Evolutionary conservation across 805 yeast genomes (phyloP).

Genomic region (Jamesozyma spencerorum): DNA sequence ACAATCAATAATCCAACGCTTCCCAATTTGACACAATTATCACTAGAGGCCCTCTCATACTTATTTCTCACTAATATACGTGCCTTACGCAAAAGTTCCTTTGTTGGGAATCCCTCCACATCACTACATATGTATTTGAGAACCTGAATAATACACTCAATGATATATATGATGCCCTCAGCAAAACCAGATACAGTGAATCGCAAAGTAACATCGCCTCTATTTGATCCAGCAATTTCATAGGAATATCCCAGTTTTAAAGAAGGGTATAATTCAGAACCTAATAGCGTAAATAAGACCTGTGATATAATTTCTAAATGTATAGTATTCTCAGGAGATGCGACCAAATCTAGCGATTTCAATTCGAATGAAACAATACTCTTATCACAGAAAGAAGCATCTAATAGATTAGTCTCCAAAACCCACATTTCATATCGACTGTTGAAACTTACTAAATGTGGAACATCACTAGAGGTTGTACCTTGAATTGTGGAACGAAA

Average conservation of each 20-base stretch:
- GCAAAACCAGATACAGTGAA: slow-evolving; percentile 48
- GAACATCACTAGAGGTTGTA: slow-evolving; percentile 21
- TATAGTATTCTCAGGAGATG: slow-evolving; percentile 35
- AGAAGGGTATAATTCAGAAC: slow-evolving; percentile 41
- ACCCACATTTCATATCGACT: slow-evolving; percentile 44
- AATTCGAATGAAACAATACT: slow-evolving; percentile 41
- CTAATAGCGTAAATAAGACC: slow-evolving; percentile 35
- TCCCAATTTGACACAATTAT: slow-evolving; percentile 40
- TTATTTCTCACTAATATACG: slow-evolving; percentile 40
- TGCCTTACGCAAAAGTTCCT: slow-evolving; percentile 37
- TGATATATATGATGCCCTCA: slow-evolving; percentile 31
- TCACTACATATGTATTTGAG: slow-evolving; percentile 18
- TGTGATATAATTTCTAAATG: slow-evolving; percentile 47
- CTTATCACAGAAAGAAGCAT: slow-evolving; percentile 24
- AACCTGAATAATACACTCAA: slow-evolving; percentile 29
- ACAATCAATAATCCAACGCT: slow-evolving; percentile 42
- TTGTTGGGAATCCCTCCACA: slow-evolving; percentile 9
- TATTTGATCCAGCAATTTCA: slow-evolving; percentile 45
- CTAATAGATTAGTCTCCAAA: slow-evolving; percentile 29
- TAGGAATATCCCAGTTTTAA: slow-evolving; percentile 49
- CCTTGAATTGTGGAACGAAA: slow-evolving; percentile 30
- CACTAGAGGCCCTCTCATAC: slow-evolving; percentile 36
- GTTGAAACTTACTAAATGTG: slow-evolving; percentile 32
- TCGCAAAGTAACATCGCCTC: slow-evolving; percentile 45
- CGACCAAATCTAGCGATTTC: slow-evolving; percentile 21